phyloP scores from a whole-genome alignment of 768 basidiomycete genomes.

The Hypsizygus marmoreus region DNA sequence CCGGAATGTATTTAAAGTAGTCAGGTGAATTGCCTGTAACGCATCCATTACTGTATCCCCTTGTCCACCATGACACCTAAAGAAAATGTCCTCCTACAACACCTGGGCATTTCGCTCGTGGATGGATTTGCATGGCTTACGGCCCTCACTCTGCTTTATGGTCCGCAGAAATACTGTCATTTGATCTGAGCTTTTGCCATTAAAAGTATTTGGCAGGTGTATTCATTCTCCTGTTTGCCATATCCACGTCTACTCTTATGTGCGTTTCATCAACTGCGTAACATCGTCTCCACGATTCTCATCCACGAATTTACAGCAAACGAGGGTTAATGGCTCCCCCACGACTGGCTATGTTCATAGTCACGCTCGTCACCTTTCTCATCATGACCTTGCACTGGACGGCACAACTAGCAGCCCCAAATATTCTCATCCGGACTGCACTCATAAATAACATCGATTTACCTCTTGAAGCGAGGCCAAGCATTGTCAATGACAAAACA shows the following conservation, averaged over 20 bases:
- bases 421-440: background rate
- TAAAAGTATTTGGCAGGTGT: background rate
- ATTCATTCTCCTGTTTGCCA: constrained; percentile 3
- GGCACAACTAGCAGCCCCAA: background rate
- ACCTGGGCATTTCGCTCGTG: background rate
- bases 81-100: background rate
- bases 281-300: background rate
- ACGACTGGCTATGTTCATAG: constrained; percentile 2
- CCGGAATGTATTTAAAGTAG: too few species aligned
- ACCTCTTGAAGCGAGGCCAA: background rate
- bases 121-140: background rate
- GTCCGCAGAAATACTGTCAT: background rate
- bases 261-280: background rate
- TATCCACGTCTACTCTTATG: constrained; percentile 2
- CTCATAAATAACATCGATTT: constrained; percentile 4
- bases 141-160: background rate
- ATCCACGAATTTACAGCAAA: background rate
- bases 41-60: too few species aligned
- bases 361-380: constrained; percentile 6
- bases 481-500: background rate
- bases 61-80: background rate
- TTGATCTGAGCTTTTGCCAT: background rate
- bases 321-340: constrained; percentile 1
- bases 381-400: constrained; percentile 3
- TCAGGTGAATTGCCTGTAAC: too few species aligned